Evolutionary conservation across 2,329 filamentous ascomycete genomes (phyloP).

Genomic region (Phialocephala sp.): DNA sequence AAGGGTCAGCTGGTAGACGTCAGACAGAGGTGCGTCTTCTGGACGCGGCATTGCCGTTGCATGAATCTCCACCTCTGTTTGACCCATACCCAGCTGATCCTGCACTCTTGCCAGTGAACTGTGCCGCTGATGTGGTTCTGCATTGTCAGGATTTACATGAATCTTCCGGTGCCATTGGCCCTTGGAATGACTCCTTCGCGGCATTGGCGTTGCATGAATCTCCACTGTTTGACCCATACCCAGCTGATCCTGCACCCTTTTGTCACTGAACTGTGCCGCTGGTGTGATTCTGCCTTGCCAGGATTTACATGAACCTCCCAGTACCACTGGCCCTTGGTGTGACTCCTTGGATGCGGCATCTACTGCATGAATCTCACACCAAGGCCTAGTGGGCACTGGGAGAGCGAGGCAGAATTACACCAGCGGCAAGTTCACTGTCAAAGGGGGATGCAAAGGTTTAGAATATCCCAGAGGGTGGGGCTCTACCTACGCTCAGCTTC

Average conservation of each 20-base stretch:
- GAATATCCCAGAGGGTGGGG: too few relatives aligned
- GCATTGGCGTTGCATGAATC: constrained; percentile 13
- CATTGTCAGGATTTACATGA: too few relatives aligned
- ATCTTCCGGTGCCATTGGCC: too few relatives aligned
- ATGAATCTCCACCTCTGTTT: constrained; percentile 20
- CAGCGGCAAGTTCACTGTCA: constrained; percentile 20
- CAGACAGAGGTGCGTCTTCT: too few relatives aligned
- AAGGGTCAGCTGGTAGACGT: too few relatives aligned
- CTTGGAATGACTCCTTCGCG: too few relatives aligned
- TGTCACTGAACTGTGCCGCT: constrained; percentile 8
- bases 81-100: constrained; percentile 18
- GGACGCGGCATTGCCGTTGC: constrained; percentile 19
- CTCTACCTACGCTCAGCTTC: too few relatives aligned
- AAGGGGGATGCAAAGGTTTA: background rate
- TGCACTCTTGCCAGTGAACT: constrained; percentile 17
- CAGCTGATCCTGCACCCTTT: background rate
- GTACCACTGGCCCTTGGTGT: constrained; percentile 19
- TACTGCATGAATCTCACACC: too few relatives aligned
- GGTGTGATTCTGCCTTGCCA: constrained; percentile 17
- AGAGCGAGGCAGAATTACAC: constrained; percentile 3
- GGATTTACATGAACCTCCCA: constrained; percentile 21
- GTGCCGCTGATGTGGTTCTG: constrained; percentile 18
- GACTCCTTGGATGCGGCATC: too few relatives aligned
- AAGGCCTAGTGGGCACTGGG: too few relatives aligned
- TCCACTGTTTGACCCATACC: constrained; percentile 5